Percentiles rank a stretch among this genome's conserved stretches.
Evolutionary conservation across 2,329 filamentous ascomycete species (phyloP).

Genomic region (Monosporascus sp.): DNA sequence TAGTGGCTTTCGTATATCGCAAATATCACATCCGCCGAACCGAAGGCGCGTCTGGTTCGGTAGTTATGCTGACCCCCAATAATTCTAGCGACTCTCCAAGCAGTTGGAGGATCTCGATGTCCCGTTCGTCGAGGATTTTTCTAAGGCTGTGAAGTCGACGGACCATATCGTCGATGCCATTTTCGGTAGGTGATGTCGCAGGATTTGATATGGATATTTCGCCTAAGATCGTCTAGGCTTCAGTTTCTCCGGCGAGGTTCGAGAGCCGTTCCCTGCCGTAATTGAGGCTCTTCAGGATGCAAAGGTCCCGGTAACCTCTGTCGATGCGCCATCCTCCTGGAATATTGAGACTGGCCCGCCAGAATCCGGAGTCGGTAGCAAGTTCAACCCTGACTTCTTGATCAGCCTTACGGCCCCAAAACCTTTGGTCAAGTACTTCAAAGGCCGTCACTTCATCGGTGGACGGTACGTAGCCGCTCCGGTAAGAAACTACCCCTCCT

Average conservation of each 20-base stretch:
- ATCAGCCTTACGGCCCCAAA: constrained; percentile 93
- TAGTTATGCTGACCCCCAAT: background rate
- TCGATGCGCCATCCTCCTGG: constrained; percentile 94
- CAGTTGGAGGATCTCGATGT: constrained; percentile 81
- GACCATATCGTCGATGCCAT: constrained; percentile 90
- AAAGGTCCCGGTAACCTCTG: constrained; percentile 72
- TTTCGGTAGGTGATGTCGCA: constrained; percentile 58
- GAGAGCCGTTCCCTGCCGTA: constrained; percentile 84
- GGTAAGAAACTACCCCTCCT: background rate
- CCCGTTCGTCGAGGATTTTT: constrained; percentile 80
- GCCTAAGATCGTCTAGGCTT: constrained; percentile 55
- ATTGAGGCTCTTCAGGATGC: constrained; percentile 73
- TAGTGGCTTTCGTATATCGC: background rate
- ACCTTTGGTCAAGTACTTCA: constrained; percentile 78
- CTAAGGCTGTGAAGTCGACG: constrained; percentile 56
- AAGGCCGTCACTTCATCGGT: constrained; percentile 85
- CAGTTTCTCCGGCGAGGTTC: constrained; percentile 84
- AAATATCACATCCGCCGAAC: background rate
- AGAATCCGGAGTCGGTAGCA: constrained; percentile 67
- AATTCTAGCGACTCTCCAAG: constrained; percentile 65
- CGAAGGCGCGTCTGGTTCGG: background rate
- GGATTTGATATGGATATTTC: constrained; percentile 4
- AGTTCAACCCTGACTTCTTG: constrained; percentile 74
- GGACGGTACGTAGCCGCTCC: constrained; percentile 57
- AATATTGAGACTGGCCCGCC: constrained; percentile 85